These are phyloP conservation scores for Sisymbrium altissimum DNA, from an alignment of 345 rosid genomes.

Conservation along the genomic window DNA sequence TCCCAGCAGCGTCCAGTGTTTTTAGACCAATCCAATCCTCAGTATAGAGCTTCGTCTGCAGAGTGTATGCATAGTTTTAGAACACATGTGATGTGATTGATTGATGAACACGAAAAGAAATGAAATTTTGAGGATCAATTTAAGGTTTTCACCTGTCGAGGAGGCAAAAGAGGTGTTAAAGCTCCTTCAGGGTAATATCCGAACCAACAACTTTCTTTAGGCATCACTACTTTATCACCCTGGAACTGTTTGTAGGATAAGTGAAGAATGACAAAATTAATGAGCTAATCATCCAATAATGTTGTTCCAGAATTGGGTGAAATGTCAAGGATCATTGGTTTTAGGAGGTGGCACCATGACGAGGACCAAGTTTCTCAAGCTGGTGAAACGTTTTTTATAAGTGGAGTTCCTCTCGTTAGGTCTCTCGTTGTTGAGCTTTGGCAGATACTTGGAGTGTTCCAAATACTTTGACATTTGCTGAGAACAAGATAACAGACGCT, in stretches of 20 bases:
- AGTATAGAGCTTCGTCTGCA: constrained; percentile 72
- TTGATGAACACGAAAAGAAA: neutral
- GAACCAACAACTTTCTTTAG: constrained; percentile 85
- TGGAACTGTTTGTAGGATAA: constrained; percentile 47
- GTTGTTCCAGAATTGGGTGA: neutral
- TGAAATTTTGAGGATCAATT: neutral
- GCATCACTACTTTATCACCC: constrained; percentile 65
- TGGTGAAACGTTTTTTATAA: constrained; percentile 59
- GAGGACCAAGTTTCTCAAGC: constrained; percentile 78
- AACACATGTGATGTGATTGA: neutral
- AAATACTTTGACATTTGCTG: constrained; percentile 17
- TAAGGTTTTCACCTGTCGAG: constrained; percentile 45
- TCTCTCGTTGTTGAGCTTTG: constrained; percentile 79
- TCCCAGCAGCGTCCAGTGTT: constrained; percentile 61
- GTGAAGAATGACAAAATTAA: neutral
- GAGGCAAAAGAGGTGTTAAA: constrained; percentile 51
- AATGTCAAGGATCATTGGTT: neutral
- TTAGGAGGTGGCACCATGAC: constrained; percentile 57
- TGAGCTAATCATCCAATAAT: too few species aligned
- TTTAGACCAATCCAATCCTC: constrained; percentile 93
- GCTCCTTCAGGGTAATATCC: constrained; percentile 86
- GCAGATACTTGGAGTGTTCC: constrained; percentile 70
- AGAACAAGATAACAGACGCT: neutral
- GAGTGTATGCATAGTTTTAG: neutral
- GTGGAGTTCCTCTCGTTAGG: constrained; percentile 59